Evolutionary conservation across 306 rosid genomes (phyloP).

Genomic region (Ormosia semicastrata): DNA sequence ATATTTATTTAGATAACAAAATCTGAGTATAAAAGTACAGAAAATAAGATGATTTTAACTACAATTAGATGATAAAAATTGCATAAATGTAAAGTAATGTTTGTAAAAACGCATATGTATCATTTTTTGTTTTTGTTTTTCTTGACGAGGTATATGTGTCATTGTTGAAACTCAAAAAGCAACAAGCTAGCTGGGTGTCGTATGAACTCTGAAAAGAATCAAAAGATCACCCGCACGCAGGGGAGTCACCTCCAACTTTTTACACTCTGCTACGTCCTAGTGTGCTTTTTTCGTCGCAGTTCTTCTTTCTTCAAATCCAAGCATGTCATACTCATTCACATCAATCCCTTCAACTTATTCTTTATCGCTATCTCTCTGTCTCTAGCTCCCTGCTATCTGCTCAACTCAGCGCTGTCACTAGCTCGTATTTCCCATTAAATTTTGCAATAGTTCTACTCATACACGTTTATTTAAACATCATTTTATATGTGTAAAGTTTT

Average conservation of each 20-base stretch:
- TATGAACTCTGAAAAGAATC: slow-evolving; percentile 20
- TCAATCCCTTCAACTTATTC: neutral
- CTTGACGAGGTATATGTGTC: too few relatives aligned
- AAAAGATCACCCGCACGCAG: slow-evolving; percentile 57
- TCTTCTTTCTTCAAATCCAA: neutral
- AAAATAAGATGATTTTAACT: too few relatives aligned
- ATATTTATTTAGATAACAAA: too few relatives aligned
- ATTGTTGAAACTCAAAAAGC: neutral
- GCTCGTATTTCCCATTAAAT: neutral
- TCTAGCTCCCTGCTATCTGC: too few relatives aligned
- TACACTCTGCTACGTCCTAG: neutral
- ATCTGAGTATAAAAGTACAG: too few relatives aligned
- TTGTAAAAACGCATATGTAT: too few relatives aligned
- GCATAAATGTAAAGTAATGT: too few relatives aligned
- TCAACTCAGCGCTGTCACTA: slow-evolving; percentile 21
- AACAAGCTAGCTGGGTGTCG: slow-evolving; percentile 24
- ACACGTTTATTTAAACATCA: too few relatives aligned
- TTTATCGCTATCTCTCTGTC: neutral
- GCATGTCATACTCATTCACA: neutral
- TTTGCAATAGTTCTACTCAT: neutral
- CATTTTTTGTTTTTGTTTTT: too few relatives aligned
- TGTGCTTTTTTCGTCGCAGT: neutral
- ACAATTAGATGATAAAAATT: too few relatives aligned
- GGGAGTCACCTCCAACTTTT: slow-evolving; percentile 23
- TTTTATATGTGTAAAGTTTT: too few relatives aligned